Conservation (phyloP, 306 rosid genomes). For the Quercus dentata region DNA sequence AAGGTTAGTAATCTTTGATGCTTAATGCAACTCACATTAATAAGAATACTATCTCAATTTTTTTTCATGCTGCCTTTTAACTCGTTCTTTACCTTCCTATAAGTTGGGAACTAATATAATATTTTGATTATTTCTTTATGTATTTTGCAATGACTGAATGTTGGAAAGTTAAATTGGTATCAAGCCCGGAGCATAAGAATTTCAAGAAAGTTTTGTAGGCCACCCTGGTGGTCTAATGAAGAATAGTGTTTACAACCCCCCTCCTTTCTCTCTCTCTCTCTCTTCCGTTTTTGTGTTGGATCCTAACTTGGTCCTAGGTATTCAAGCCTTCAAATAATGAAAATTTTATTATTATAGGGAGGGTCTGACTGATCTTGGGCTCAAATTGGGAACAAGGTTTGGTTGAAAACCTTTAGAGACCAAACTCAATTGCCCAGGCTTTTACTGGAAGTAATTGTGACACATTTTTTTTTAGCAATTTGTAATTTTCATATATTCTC, state of each 20-base stretch:
- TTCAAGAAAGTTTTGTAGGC: not conserved
- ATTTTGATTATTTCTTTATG: too few species aligned
- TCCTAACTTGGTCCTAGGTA: not conserved
- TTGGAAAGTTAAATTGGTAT: not conserved
- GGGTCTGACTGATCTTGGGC: not conserved
- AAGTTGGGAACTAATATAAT: not conserved
- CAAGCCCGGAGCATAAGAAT: not conserved
- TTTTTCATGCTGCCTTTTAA: not conserved
- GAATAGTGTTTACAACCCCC: not conserved
- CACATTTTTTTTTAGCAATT: not conserved
- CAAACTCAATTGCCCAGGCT: not conserved
- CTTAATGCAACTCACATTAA: not conserved
- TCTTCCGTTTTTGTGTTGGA: not conserved
- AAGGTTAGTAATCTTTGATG: constrained; percentile 52
- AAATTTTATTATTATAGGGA: not conserved
- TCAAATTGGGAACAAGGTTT: not conserved
- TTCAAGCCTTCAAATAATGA: not conserved
- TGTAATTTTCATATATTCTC: not conserved
- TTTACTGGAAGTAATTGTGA: too few species aligned
- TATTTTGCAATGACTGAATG: too few species aligned
- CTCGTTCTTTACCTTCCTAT: not conserved
- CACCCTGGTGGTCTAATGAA: not conserved
- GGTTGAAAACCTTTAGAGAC: not conserved
- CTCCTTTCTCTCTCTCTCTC: too few species aligned
- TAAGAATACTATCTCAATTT: not conserved